A percentile compares a stretch with the other conserved stretches of the same genome.
Evolutionary conservation across 176 grass and related monocot genomes (phyloP).

Genomic region (Saccharum spontaneum): DNA sequence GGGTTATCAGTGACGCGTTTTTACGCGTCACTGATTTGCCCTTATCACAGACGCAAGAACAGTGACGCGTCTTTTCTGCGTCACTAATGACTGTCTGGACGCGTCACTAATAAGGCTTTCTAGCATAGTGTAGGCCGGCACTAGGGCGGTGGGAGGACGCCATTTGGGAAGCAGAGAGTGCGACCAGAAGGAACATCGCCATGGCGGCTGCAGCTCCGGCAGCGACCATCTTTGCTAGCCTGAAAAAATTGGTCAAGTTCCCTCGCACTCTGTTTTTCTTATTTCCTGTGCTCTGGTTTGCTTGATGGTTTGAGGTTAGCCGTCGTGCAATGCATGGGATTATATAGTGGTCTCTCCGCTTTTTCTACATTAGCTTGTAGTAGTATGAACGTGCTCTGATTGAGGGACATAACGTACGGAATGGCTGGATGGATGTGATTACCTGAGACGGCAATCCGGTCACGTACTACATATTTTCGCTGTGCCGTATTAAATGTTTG

Average conservation of each 20-base stretch:
- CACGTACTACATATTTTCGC: background rate
- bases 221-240: constrained; percentile 8
- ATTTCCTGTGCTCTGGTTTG: background rate
- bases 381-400: background rate
- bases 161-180: constrained; percentile 33
- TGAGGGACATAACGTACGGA: background rate
- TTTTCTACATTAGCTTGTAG: background rate
- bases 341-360: background rate
- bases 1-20: too few species aligned
- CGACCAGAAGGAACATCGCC: constrained; percentile 18
- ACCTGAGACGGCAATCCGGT: background rate
- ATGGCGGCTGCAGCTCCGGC: background rate
- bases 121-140: too few species aligned
- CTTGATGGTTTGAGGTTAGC: background rate
- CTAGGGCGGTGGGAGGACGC: constrained; percentile 18
- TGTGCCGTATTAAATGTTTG: background rate
- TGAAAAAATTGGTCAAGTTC: background rate
- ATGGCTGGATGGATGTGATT: background rate
- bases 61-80: too few species aligned
- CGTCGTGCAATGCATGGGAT: background rate
- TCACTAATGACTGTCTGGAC: too few species aligned
- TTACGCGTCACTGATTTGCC: too few species aligned
- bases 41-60: too few species aligned
- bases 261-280: background rate
- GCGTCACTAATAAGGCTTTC: too few species aligned